Conservation (phyloP, 257 asterid species). For the Anisodus tanguticus region DNA sequence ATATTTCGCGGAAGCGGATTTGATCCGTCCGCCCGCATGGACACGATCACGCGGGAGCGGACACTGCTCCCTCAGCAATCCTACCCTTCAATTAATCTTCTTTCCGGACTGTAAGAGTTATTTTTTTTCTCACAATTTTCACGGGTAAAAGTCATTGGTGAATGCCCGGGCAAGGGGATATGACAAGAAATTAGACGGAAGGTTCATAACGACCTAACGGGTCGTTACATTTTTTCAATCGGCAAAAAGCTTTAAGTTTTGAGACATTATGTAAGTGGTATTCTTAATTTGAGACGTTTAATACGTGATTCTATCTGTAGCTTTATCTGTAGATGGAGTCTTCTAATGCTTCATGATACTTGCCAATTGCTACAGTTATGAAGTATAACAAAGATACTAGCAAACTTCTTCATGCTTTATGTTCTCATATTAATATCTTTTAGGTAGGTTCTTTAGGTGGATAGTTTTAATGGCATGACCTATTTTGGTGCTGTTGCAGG, state of each 20-base stretch:
- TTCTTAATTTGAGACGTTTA: background rate
- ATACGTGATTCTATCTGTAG: background rate
- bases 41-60: too few species aligned
- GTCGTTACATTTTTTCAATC: background rate
- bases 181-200: too few species aligned
- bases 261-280: background rate
- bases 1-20: too few species aligned
- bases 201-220: too few species aligned
- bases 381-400: background rate
- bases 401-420: background rate
- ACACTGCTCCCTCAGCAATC: too few species aligned
- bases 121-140: too few species aligned
- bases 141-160: too few species aligned
- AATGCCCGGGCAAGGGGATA: too few species aligned
- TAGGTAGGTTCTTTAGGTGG: background rate
- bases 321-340: background rate
- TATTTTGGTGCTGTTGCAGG: conserved; percentile 18
- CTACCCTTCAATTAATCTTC: too few species aligned
- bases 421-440: background rate
- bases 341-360: background rate
- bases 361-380: background rate
- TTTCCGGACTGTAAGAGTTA: too few species aligned
- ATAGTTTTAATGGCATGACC: background rate
- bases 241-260: background rate
- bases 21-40: too few species aligned